Evolutionary conservation across 768 basidiomycete genomes (phyloP).

Genomic region (Mrakia hoshinonis): DNA sequence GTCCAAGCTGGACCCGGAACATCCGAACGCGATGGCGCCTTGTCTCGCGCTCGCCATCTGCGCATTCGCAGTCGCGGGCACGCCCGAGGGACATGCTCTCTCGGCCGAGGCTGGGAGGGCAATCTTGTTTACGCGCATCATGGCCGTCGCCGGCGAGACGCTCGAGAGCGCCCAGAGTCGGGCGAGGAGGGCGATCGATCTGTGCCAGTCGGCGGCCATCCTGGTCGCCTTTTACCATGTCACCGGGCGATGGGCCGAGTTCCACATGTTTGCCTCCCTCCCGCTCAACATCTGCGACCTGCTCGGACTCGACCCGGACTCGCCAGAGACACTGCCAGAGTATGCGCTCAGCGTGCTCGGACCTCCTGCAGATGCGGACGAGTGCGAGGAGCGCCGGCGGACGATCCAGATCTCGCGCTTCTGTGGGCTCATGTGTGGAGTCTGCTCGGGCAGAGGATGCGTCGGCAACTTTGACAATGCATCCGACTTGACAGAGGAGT

Average conservation of each 20-base stretch:
- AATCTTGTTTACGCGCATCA: slow-evolving; percentile 7
- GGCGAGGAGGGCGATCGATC: slow-evolving; percentile 17
- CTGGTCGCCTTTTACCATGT: background rate
- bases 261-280: slow-evolving; percentile 26
- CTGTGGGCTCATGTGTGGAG: background rate
- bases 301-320: slow-evolving; percentile 20
- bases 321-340: slow-evolving; percentile 5
- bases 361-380: slow-evolving; percentile 8
- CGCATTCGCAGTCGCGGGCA: background rate
- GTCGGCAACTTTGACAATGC: slow-evolving; percentile 1
- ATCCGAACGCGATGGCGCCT: background rate
- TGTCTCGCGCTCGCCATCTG: slow-evolving; percentile 11
- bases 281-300: slow-evolving; percentile 14
- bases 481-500: background rate
- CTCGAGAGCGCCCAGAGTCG: background rate
- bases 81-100: background rate
- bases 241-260: slow-evolving; percentile 11
- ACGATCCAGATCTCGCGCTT: slow-evolving; percentile 14
- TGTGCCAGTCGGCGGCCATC: slow-evolving; percentile 3
- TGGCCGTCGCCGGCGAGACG: slow-evolving; percentile 7
- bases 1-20: background rate
- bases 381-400: slow-evolving; percentile 15
- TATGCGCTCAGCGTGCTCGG: slow-evolving; percentile 16
- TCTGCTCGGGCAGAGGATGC: background rate
- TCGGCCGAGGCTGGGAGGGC: slow-evolving; percentile 14